Percentiles rank a stretch among this genome's conserved stretches.
Evolutionary conservation across 2,329 filamentous ascomycete genomes (phyloP).

Genomic region (Fusarium duplospermum): DNA sequence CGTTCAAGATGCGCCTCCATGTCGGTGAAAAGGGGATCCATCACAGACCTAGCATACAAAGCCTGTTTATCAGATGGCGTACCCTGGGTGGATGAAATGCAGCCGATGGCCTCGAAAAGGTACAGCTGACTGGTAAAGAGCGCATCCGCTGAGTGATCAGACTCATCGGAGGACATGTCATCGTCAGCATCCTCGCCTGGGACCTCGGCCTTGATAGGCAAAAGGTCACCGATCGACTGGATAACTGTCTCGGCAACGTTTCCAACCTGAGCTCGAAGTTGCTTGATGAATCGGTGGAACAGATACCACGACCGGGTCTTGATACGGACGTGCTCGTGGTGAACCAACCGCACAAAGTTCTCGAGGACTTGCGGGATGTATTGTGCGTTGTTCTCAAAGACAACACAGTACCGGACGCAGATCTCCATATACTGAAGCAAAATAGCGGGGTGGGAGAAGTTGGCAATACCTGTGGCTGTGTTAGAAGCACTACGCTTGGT

Average conservation of each 20-base stretch:
- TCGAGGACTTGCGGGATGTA: conserved; percentile 90
- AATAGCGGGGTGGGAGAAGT: conserved; percentile 89
- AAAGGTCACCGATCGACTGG: conserved; percentile 86
- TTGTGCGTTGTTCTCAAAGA: conserved; percentile 86
- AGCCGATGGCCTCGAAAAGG: conserved; percentile 94
- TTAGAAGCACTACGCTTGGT: conserved; percentile 20
- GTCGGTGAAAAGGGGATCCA: conserved; percentile 90
- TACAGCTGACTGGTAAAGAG: conserved; percentile 92
- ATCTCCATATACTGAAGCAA: conserved; percentile 99
- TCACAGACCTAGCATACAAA: conserved; percentile 85
- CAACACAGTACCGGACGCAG: conserved; percentile 90
- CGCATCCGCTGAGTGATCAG: conserved; percentile 88
- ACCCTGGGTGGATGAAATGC: conserved; percentile 83
- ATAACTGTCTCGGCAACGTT: conserved; percentile 93
- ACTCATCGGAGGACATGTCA: conserved; percentile 95
- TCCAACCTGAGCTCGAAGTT: conserved; percentile 84
- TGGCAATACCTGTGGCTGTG: conserved; percentile 76
- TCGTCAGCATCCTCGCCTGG: conserved; percentile 82
- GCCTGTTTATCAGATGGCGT: conserved; percentile 88
- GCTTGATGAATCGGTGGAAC: conserved; percentile 92
- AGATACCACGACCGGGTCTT: conserved; percentile 96
- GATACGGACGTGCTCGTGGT: conserved; percentile 88
- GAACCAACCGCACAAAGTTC: conserved; percentile 89
- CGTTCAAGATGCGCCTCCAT: conserved; percentile 82
- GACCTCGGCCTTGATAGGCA: conserved; percentile 91